Base-by-base conservation (phyloP, 2,329 filamentous ascomycete genomes). In the Colletotrichum sp. region DNA sequence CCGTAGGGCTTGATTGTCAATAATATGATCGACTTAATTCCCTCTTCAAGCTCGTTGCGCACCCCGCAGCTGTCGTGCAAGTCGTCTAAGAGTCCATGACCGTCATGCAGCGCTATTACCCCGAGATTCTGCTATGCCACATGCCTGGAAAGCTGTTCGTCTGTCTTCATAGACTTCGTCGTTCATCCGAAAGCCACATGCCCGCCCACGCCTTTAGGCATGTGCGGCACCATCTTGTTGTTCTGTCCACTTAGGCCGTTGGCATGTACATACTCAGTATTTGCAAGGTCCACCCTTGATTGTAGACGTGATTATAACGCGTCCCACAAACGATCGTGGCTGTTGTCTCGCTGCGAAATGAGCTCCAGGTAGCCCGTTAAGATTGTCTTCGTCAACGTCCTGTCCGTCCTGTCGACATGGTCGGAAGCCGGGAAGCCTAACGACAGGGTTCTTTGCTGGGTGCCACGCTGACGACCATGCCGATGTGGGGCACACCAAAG, bases 11-110 rank as follows among this genome's bases (percentile, higher is more conserved):
- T 24, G 28, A 15, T 21, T 34, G 16, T 58, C 52, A 56, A 70
- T 58, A 48, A 21, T 67, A 61, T 67, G 73, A 72, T 75, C 69
- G 69, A 36, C 73, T 65, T 30, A 13, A 60, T 26, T 66, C 58
- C 60, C 66, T 61, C 55, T 34, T 10, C 32, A 24, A 38, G 13
- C 30, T 56, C 34, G 32, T 16, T 6, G 18, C 8, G 18, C 12
- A 61, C 68, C 61, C 69, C 48, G 68, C 16, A 43, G 28, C 21
- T 18, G 61, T 55, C 28, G 60, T 60, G 26, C 48, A 8, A 60
- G 36, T 15, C 26, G 21, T 38, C 61, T 62, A 24, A 32, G 16
- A 66, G 68, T 62, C n/a, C 12, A 15, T 60, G 18, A 24, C 30
- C n/a, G 28, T 28, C 21, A 62, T 56, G 36, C 67, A 24, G 38